Evolutionary conservation across 306 rosid species (phyloP).

Genomic region (Dicorynia guianensis): DNA sequence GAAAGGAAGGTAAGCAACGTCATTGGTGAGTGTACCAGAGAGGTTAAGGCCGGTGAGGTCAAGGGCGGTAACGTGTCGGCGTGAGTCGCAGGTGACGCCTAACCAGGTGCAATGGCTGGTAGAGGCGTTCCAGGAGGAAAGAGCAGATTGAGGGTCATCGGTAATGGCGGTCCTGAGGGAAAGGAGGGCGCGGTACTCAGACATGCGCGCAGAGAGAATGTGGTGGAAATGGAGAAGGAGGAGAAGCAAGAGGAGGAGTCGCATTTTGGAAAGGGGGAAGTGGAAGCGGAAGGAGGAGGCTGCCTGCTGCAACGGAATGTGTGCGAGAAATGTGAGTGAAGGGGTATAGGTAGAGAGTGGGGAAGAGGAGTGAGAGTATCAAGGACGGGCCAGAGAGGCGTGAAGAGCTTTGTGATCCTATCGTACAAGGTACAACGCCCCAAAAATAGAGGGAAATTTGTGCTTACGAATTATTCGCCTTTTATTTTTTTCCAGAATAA

Average conservation of each 20-base stretch:
- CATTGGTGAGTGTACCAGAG: conserved; percentile 65
- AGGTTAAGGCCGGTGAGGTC: conserved; percentile 69
- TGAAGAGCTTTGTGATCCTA: conserved; percentile 26
- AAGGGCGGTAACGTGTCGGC: conserved; percentile 63
- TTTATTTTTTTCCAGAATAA: no score
- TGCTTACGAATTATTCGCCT: neutral
- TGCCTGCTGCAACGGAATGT: neutral
- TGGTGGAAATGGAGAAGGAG: conserved; percentile 37
- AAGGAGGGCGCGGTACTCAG: conserved; percentile 75
- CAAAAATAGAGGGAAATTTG: conserved; percentile 4
- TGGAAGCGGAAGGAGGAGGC: conserved; percentile 1
- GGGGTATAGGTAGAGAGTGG: neutral
- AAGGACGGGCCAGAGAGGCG: neutral
- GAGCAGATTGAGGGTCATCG: conserved; percentile 57
- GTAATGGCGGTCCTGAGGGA: conserved; percentile 61
- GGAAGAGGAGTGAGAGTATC: neutral
- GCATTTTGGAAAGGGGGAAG: conserved; percentile 43
- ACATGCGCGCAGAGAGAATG: conserved; percentile 35
- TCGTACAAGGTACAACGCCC: neutral
- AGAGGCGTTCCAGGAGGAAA: conserved; percentile 73
- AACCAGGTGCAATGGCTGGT: conserved; percentile 67
- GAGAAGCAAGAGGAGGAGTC: conserved; percentile 44
- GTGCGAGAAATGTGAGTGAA: no score
- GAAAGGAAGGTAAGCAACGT: conserved; percentile 61
- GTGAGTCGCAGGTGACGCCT: conserved; percentile 77